These are phyloP conservation scores for Solanum chmielewskii DNA, from an alignment of 257 asterid species.

Conservation along the genomic window DNA sequence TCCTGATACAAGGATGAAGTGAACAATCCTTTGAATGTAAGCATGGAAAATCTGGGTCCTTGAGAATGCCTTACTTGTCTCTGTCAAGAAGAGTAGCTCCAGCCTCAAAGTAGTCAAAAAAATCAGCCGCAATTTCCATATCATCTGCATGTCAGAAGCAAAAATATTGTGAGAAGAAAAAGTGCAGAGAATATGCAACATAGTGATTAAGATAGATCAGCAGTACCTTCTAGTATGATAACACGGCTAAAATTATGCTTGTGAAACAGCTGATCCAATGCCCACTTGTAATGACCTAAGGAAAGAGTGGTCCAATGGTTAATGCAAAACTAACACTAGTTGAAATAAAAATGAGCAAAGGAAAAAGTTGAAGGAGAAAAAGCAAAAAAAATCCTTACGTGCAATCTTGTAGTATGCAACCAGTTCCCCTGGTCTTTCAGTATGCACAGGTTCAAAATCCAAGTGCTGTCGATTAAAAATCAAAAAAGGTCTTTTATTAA, in stretches of 20 bases:
- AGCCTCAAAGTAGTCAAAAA: constrained; percentile 92
- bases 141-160: constrained; percentile 57
- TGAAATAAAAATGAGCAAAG: neutral
- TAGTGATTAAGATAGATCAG: constrained; percentile 4
- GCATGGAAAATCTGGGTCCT: neutral
- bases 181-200: neutral
- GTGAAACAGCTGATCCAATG: constrained; percentile 87
- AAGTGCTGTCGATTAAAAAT: constrained; percentile 50
- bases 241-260: constrained; percentile 78
- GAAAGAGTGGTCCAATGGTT: constrained; percentile 1
- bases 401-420: constrained; percentile 98
- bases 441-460: constrained; percentile 71
- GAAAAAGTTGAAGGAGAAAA: constrained; percentile 7
- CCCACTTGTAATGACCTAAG: constrained; percentile 98
- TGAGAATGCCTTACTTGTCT: constrained; percentile 60
- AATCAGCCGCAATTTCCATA: constrained; percentile 97
- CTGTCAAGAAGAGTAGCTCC: constrained; percentile 89
- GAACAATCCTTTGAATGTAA: neutral
- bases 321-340: neutral
- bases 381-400: constrained; percentile 32
- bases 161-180: constrained; percentile 14
- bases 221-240: constrained; percentile 90
- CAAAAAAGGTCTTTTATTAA: neutral
- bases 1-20: neutral
- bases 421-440: constrained; percentile 93